These are phyloP conservation scores for Ophiorrhiza pumila DNA, from an alignment of 257 asterid genomes.

Conservation along the genomic window DNA sequence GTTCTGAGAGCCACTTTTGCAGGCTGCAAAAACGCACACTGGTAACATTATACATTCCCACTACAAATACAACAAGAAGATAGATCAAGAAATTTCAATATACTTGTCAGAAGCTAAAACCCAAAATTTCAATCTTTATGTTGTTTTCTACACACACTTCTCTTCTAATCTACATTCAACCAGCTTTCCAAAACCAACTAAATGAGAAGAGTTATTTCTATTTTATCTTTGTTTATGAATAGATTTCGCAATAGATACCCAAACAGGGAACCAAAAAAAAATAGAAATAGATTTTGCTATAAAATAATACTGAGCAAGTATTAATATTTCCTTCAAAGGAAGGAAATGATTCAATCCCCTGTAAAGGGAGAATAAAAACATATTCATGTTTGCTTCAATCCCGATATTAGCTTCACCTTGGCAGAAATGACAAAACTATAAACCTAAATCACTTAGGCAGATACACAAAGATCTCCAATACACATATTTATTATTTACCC, in stretches of 20 bases:
- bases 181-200: not conserved
- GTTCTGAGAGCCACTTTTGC: constrained; percentile 69
- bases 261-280: not conserved
- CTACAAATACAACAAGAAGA: not conserved
- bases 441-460: not conserved
- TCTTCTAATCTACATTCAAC: not conserved
- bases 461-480: not conserved
- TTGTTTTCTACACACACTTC: not conserved
- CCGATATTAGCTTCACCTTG: not conserved
- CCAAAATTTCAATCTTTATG: no score
- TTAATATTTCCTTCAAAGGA: not conserved
- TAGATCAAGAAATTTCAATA: not conserved
- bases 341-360: not conserved
- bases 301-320: no score
- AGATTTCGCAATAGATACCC: not conserved
- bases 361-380: not conserved
- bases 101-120: not conserved
- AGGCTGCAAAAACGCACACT: constrained; percentile 46
- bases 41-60: not conserved
- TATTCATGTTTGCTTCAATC: not conserved
- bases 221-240: not conserved
- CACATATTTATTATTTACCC: not conserved
- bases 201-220: not conserved
- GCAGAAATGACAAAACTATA: not conserved
- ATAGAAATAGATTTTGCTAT: not conserved